Evolutionary conservation across 2,329 filamentous ascomycete species (phyloP), one percentile per base, ranked within the genome.

Genomic region (Trichoderma sp.): DNA sequence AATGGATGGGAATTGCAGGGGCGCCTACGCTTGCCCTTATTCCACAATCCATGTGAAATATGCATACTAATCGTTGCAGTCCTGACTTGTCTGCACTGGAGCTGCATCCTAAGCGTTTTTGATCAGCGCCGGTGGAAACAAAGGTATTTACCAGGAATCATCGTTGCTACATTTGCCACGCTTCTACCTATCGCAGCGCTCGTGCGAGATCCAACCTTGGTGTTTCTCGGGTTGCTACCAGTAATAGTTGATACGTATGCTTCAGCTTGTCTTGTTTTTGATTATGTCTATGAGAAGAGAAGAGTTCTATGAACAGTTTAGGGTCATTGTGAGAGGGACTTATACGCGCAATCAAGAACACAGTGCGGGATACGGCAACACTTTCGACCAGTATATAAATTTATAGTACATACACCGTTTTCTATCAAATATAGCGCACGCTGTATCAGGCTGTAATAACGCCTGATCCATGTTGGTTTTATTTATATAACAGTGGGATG

Each of bases 31-130:
- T 21, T 68, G 14, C 35, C 24, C 2, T 24, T 29, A 2, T 55
- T 21, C 21, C 27, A 27, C 5, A 24, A 13, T 11, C 19, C 7
- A 19, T 49, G 31, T n/a, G 65, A 56, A 16, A 21, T 31, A 5
- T 52, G 49, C 16, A 57, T 68, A 5, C 13, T 62, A 3, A 14
- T 56, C 5, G 16, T 61, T 5, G 49, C 66, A 14, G 5, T 56
- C 5, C 10, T 53, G 21, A 68, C 58, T 5, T 68, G 57, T 14
- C 0, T 62, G 10, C 66, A 68, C 19, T 68, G 66, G 66, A 56
- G 66, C 27, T 57, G 47, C 10, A 10, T 68, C 0, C 35, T 61
- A 14, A 40, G 27, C 4, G 19, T 68, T 24, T 68, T 68, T 19
- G 35, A 16, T 3, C 66, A 24, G 6, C 35, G 21, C 14, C 21